Base-by-base conservation (phyloP, 2,329 filamentous ascomycete species). In the Fusarium scirpi region DNA sequence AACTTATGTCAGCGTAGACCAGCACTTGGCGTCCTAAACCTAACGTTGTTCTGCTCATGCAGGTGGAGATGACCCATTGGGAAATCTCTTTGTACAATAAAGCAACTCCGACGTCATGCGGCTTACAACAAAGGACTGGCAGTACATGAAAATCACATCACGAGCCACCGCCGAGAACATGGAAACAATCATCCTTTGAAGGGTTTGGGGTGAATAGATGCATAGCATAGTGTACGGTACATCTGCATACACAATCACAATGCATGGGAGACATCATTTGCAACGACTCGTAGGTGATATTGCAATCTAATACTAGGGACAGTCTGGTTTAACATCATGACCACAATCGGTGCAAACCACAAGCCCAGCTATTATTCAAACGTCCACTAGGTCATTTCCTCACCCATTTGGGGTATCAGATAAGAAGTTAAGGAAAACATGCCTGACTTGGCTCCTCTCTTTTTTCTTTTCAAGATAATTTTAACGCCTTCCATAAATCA, bases 241-340 rank as follows among this genome's bases (percentile, higher is more conserved):
- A 38, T 18, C 9, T 38, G 18, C 20, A 13, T 25, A 18, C 29
- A 27, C 27, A 30, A 38, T 24, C 15, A 38, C 24, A 12, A 20
- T 41, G 57, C 24, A 56, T 4, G 13, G 24, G 25, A 32, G 46
- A 34, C 11, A 10, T 9, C 8, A 24, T 41, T 43, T 27, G 20
- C 13, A 32, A 24, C 63, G 48, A 51, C 65, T 65, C 72, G 43
- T 66, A 67, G 54, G 71, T 59, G 30, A 52, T 65, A 34, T 67
- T 43, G 74, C 51, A 72, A 67, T 64, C 60, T 67, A 67, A 44
- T 61, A 54, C 61, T 70, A 63, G 44, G 46, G 69, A 65, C 62
- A 71, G 68, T 72, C 57, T 74, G 57, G 40, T 54, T 52, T 51
- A 58, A 62, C 55, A 69, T 75, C 65, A 70, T 67, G 62, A 75